Conservation (phyloP, 305 asterid species). For the Plantago coronopus region DNA sequence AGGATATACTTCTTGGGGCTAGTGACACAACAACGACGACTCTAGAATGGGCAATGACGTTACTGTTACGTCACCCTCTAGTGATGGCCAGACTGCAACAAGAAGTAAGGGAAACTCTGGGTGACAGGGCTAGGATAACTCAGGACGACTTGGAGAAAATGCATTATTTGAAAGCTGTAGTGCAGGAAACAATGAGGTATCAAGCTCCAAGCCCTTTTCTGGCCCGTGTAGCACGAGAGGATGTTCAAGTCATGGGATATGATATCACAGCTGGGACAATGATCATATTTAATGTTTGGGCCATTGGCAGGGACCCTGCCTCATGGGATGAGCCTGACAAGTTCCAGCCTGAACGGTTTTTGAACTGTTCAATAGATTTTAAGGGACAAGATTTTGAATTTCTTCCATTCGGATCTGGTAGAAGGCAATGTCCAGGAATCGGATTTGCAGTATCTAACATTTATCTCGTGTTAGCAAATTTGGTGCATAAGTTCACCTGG, state of each 20-base stretch:
- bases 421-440: conserved; percentile 45
- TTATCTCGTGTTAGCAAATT: conserved; percentile 39
- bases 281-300: conserved; percentile 36
- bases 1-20: too few relatives aligned
- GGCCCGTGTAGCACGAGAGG: conserved; percentile 21
- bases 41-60: too few relatives aligned
- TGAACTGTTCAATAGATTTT: conserved; percentile 19
- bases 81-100: too few relatives aligned
- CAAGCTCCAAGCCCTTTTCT: conserved; percentile 32
- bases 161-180: too few relatives aligned
- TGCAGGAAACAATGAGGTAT: neutral
- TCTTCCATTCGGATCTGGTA: conserved; percentile 41
- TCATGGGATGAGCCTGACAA: conserved; percentile 33
- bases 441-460: conserved; percentile 20
- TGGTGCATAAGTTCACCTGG: conserved; percentile 33
- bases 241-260: conserved; percentile 32
- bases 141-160: too few relatives aligned
- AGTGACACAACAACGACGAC: too few relatives aligned
- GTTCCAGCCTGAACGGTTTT: conserved; percentile 33
- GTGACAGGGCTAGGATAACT: too few relatives aligned
- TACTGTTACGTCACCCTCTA: too few relatives aligned
- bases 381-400: conserved; percentile 31
- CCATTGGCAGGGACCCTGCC: conserved; percentile 31
- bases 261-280: conserved; percentile 22
- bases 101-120: too few relatives aligned